Percentiles rank a stretch among this genome's conserved stretches.
Conservation (phyloP, 2,329 filamentous ascomycete genomes). For the Alternaria gansuensis region DNA sequence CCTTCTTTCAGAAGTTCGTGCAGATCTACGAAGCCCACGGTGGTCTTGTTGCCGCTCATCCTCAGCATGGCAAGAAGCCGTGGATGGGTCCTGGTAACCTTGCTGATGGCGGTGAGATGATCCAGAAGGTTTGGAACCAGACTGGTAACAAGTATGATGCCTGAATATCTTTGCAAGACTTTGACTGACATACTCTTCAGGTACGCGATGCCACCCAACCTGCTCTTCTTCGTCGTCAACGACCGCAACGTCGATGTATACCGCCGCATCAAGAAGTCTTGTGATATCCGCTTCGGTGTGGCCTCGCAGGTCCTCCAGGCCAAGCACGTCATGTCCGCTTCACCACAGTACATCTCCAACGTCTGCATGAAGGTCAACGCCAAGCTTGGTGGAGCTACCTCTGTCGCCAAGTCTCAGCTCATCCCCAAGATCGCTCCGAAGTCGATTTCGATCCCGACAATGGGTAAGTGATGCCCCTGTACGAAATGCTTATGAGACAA, state of each 20-base stretch:
- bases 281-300: constrained; percentile 84
- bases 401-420: constrained; percentile 55
- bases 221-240: constrained; percentile 80
- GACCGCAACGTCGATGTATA: constrained; percentile 78
- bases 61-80: constrained; percentile 42
- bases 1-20: constrained; percentile 69
- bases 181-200: too few relatives aligned
- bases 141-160: constrained; percentile 58
- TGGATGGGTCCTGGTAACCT: constrained; percentile 46
- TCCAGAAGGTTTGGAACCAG: constrained; percentile 64
- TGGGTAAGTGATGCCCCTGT: constrained; percentile 52
- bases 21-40: constrained; percentile 69
- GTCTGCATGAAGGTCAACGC: constrained; percentile 97
- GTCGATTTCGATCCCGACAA: constrained; percentile 60
- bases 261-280: constrained; percentile 85
- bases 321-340: constrained; percentile 72
- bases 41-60: constrained; percentile 58
- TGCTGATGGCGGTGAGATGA: constrained; percentile 57
- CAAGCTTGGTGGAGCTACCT: constrained; percentile 87
- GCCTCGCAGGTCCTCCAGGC: constrained; percentile 83
- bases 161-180: too few relatives aligned
- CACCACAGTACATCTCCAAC: constrained; percentile 89
- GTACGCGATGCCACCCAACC: constrained; percentile 69
- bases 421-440: constrained; percentile 41
- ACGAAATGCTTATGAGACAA: not conserved